These are phyloP conservation scores for Ophiostoma tasmaniense DNA, from an alignment of 2,329 filamentous ascomycete species.

Conservation along the genomic window DNA sequence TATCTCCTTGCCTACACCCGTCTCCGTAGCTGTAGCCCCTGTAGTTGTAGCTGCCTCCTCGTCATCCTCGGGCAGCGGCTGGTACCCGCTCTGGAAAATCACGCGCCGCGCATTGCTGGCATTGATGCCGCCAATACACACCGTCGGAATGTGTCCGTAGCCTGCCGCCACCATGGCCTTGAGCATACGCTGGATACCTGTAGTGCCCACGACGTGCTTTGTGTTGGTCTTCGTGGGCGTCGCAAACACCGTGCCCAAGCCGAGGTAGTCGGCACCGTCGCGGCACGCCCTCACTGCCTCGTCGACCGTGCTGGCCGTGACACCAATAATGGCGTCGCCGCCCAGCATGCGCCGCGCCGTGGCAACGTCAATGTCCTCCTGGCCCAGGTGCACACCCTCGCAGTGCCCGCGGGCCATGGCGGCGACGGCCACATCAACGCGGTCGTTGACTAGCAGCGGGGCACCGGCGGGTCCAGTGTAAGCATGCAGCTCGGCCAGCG, in stretches of 20 bases:
- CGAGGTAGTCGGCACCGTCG: conserved; percentile 80
- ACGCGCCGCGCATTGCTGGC: conserved; percentile 65
- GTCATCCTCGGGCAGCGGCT: background rate
- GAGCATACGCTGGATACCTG: conserved; percentile 61
- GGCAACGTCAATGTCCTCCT: conserved; percentile 65
- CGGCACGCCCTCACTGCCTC: conserved; percentile 66
- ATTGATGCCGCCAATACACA: conserved; percentile 87
- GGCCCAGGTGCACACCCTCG: conserved; percentile 89
- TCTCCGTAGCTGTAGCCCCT: background rate
- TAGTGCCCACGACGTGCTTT: conserved; percentile 68
- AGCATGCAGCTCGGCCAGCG: conserved; percentile 60
- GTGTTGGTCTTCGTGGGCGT: conserved; percentile 64
- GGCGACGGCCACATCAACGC: conserved; percentile 79
- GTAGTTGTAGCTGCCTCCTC: background rate
- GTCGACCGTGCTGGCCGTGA: conserved; percentile 66
- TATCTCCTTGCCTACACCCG: conserved; percentile 45
- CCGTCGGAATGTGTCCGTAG: conserved; percentile 46
- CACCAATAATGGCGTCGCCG: conserved; percentile 71
- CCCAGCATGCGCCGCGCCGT: conserved; percentile 67
- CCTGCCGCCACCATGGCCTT: conserved; percentile 45
- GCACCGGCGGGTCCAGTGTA: conserved; percentile 44
- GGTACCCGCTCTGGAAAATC: conserved; percentile 53
- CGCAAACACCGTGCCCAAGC: conserved; percentile 81
- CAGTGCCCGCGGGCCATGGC: conserved; percentile 76
- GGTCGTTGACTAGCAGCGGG: conserved; percentile 86